Conservation (phyloP, 2,329 filamentous ascomycete genomes). For the Amphichorda felina region DNA sequence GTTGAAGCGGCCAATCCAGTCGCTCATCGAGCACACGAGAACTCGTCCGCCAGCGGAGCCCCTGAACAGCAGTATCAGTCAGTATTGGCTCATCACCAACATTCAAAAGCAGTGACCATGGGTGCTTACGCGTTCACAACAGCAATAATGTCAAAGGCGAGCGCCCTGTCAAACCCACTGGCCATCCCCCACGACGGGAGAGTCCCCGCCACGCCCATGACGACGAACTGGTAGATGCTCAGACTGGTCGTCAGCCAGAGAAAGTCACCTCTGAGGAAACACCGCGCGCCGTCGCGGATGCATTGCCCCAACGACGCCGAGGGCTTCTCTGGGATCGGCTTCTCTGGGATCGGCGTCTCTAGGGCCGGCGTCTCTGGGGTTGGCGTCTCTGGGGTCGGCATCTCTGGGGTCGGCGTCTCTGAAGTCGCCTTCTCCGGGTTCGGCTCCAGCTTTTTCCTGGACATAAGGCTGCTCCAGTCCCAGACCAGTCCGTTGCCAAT, state of each 20-base stretch:
- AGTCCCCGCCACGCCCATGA: slow-evolving; percentile 4
- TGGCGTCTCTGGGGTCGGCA: too few relatives aligned
- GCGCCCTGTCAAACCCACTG: not conserved
- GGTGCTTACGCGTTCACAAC: slow-evolving; percentile 4
- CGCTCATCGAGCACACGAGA: slow-evolving; percentile 1
- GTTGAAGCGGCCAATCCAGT: slow-evolving; percentile 6
- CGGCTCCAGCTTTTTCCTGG: not conserved
- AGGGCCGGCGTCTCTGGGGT: too few relatives aligned
- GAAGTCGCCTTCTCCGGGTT: too few relatives aligned
- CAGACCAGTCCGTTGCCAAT: not conserved
- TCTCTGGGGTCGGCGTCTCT: too few relatives aligned
- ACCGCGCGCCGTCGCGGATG: not conserved
- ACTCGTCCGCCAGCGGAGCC: slow-evolving; percentile 3
- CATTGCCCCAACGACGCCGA: not conserved
- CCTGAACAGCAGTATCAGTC: not conserved
- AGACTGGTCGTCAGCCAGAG: slow-evolving; percentile 5
- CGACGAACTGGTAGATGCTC: slow-evolving; percentile 3
- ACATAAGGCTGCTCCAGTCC: not conserved
- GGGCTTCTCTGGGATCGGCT: too few relatives aligned
- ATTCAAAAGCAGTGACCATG: too few relatives aligned
- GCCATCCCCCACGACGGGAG: slow-evolving; percentile 4
- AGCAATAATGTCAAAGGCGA: slow-evolving; percentile 5
- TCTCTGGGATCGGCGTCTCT: too few relatives aligned
- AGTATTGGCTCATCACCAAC: not conserved
- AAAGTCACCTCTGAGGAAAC: slow-evolving; percentile 3